These are phyloP conservation scores for Planoprotostelium fungivorum DNA, from an alignment of 78 protist genomes.

Conservation along the genomic window DNA sequence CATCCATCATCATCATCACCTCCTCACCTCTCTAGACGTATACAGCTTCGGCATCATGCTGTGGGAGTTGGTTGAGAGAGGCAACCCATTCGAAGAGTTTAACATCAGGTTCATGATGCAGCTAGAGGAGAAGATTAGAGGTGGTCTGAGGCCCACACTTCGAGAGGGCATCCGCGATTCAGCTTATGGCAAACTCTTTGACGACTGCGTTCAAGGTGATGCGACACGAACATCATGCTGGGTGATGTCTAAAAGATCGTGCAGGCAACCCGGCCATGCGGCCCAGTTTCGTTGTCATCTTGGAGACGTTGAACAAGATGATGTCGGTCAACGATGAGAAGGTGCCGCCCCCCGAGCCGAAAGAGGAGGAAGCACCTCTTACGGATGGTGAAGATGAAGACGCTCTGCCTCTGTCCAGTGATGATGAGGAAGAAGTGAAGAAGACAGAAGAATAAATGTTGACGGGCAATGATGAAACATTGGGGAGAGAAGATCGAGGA, in stretches of 20 bases:
- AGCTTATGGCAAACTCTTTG: not conserved
- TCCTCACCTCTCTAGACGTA: not conserved
- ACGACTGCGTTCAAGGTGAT: not conserved
- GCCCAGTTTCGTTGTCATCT: not conserved
- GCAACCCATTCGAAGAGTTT: slow-evolving; percentile 48
- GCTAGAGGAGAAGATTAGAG: slow-evolving; percentile 39
- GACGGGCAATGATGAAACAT: no score
- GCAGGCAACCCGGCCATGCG: not conserved
- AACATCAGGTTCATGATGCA: slow-evolving; percentile 50
- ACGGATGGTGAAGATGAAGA: not conserved
- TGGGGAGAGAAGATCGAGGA: no score
- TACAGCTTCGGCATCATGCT: slow-evolving; percentile 59
- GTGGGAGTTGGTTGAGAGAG: slow-evolving; percentile 53
- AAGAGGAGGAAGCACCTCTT: not conserved
- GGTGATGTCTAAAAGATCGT: not conserved
- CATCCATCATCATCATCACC: not conserved
- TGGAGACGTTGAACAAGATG: not conserved
- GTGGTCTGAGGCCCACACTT: slow-evolving; percentile 43
- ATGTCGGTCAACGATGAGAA: not conserved
- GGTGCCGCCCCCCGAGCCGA: not conserved
- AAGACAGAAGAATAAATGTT: no score
- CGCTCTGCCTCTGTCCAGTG: not conserved
- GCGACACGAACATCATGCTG: not conserved
- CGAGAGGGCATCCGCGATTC: not conserved
- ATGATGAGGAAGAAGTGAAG: not conserved